Base-by-base conservation (phyloP, 1,284 basidiomycete species). In the Erythrobasidium hasegawianum region DNA sequence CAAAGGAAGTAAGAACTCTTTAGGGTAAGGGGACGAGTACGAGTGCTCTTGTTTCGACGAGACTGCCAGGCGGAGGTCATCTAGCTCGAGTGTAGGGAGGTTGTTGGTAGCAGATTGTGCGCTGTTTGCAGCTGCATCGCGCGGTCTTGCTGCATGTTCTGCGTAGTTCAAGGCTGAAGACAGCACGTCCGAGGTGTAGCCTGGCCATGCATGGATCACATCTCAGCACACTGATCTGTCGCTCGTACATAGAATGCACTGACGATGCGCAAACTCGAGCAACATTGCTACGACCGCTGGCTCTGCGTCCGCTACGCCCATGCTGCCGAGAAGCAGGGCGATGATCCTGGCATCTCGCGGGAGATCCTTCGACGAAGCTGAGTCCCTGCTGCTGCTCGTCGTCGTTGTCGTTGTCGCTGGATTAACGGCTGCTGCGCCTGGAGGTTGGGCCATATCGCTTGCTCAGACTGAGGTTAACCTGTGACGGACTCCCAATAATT, bases 31-130 rank as follows among this genome's bases (percentile, higher is more conserved):
- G 27, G 91, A 90, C 29, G 89, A 91, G 77, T 95, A 90, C 76
- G 93, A 90, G 86, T 93, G 93, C 56, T 94, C 92, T 14, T 95
- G 90, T 60, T 93, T 84, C 26, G 90, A 88, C 77, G 96, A 92
- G 20, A 97, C 89, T 0, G 94, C 92, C 52, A 98, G 81, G 22
- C 88, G 85, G 43, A 96, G 82, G 78, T 98, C 96, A 67, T 97
- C 91, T 79, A 90, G 85, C 70, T 94, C 89, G 53, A 94, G 54
- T 47, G 64, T 68, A 56, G 45, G 16, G 57, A 57, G 22, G n/a
- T 33, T 26, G 40, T 11, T 16, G 16, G 71, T 58, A 33, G 71
- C 61, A 27, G 40, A 26, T 20, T 20, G 29, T 39, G n/a, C 55
- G 27, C 20, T 33, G 11, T 16, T 47, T 2, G 64, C 39, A 9